Evolutionary conservation across 225 moss, liverwort and hornwort genomes (phyloP), one percentile per base, ranked within the genome.

Genomic region (Anthoceros angustus): DNA sequence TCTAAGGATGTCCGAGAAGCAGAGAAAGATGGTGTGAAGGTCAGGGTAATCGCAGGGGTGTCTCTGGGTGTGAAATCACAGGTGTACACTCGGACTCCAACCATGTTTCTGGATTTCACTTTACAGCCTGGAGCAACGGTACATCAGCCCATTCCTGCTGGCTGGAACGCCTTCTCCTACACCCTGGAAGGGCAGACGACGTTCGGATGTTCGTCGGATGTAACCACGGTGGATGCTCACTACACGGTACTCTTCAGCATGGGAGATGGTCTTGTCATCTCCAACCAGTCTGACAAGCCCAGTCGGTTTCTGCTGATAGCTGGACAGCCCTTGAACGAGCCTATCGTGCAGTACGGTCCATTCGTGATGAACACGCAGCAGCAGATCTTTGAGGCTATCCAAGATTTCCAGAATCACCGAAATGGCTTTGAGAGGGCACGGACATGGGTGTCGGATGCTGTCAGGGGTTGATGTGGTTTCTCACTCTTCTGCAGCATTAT

Each of bases 281-380:
- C 86, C 86, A 93, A 93, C 83, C 85, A 78, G 25, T 75, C 80
- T 0, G 40, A 55, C 5, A 12, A 61, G 12, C 78, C 73, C 9
- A 76, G 84, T 0, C 79, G 81, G 18, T 93, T 93, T 64, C 83
- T 93, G 5, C 42, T 93, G 2, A 86, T 93, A n/a, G 92, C 75
- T 42, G 92, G 89, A 7, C 77, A 87, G 67, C 92, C 89, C 0
- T 40, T 93, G 69, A 85, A 87, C 23, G 92, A 93, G 72, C 85
- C 89, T 0, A 85, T 93, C 5, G 85, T 78, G 2, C 89, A 89
- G n/a, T 80, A 93, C 42, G 89, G 92, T 4, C 92, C 92, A 2
- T 93, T 93, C 21, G 92, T 93, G 11, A 93, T 93, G 92, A 93
- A 93, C 75, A 82, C 83, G 0, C 74, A 76, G 69, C 82, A 85